Percentiles rank a stretch among this genome's conserved stretches.
phyloP scores from a whole-genome alignment of 179 eudicot genomes.

The Sideroxylon spinosum region DNA sequence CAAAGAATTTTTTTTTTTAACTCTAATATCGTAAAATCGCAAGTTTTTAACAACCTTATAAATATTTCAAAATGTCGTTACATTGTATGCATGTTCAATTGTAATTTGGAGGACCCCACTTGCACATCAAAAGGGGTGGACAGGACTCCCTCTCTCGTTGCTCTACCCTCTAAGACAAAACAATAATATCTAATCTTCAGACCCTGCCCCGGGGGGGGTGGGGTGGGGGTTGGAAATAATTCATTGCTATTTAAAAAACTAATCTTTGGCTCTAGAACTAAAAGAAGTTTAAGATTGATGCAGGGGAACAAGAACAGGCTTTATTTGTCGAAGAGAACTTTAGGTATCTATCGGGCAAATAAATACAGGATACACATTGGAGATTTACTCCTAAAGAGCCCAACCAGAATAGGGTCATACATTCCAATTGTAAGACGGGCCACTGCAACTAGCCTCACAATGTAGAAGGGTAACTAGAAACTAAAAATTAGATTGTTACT shows the following conservation, averaged over 20 bases:
- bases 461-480: neutral
- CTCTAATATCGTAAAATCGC: too few species aligned
- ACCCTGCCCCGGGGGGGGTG: too few species aligned
- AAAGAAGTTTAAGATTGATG: neutral
- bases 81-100: neutral
- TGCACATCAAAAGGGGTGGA: neutral
- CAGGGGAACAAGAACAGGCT: neutral
- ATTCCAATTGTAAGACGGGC: neutral
- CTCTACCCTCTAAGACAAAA: neutral
- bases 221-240: too few species aligned
- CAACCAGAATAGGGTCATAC: neutral
- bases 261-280: neutral
- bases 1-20: too few species aligned
- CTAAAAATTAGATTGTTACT: neutral
- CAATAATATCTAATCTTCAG: neutral
- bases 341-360: neutral
- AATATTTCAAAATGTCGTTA: neutral
- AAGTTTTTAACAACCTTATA: neutral
- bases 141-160: neutral
- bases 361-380: neutral
- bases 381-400: neutral
- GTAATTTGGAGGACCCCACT: neutral
- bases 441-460: neutral
- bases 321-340: neutral
- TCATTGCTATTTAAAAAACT: neutral